These are phyloP conservation scores for Passalora sequoiae DNA, from an alignment of 2,329 filamentous ascomycete species.

Conservation along the genomic window DNA sequence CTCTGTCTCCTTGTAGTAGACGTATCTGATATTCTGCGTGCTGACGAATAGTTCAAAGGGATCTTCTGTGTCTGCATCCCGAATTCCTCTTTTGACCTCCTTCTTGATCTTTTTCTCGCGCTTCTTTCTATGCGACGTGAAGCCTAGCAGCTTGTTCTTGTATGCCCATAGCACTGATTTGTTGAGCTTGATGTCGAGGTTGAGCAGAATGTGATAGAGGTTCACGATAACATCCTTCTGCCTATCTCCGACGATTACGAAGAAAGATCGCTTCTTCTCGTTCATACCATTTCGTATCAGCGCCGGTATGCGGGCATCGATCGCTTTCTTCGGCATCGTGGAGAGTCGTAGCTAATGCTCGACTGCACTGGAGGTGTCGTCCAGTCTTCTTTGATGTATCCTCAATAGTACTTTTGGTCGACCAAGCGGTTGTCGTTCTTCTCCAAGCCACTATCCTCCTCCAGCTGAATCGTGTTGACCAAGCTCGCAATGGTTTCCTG, in stretches of 20 bases:
- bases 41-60: conserved; percentile 97
- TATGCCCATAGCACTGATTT: conserved; percentile 98
- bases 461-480: no score
- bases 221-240: conserved; percentile 97
- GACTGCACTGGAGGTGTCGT: not conserved
- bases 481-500: no score
- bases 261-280: conserved; percentile 97
- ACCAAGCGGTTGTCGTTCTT: not conserved
- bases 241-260: conserved; percentile 89
- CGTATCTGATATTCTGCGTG: conserved; percentile 94
- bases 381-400: not conserved
- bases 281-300: conserved; percentile 86
- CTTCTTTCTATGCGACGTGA: conserved; percentile 96
- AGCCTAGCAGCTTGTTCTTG: conserved; percentile 93
- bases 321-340: conserved; percentile 55
- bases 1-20: conserved; percentile 99
- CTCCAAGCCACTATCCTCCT: not conserved
- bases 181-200: conserved; percentile 84
- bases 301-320: conserved; percentile 81
- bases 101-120: conserved; percentile 97
- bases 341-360: not conserved
- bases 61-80: conserved; percentile 88
- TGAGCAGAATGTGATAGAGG: conserved; percentile 87
- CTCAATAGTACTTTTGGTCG: no score
- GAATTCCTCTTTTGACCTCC: conserved; percentile 89